Evolutionary conservation across 164 flowering plant species (phyloP).

Genomic region (Buxus sempervirens): DNA sequence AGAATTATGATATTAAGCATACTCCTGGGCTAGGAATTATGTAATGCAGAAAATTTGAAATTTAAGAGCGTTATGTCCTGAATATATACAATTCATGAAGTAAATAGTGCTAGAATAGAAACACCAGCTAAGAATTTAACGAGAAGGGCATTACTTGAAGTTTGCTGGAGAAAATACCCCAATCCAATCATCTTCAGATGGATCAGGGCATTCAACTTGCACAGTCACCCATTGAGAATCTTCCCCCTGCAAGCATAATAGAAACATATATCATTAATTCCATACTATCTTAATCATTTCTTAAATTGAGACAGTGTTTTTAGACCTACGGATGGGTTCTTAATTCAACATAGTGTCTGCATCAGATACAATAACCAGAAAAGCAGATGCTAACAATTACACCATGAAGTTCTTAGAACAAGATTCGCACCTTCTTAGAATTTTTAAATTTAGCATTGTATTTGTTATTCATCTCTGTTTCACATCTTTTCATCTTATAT

Average conservation of each 20-base stretch:
- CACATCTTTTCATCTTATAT: too few relatives aligned
- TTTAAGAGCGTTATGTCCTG: neutral
- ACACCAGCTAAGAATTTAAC: neutral
- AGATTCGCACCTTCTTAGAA: too few relatives aligned
- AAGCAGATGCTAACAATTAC: too few relatives aligned
- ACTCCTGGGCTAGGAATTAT: too few relatives aligned
- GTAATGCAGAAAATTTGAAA: neutral
- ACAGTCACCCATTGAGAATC: constrained; percentile 54
- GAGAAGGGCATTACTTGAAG: constrained; percentile 23
- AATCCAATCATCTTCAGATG: constrained; percentile 29
- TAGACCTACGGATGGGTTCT: too few relatives aligned
- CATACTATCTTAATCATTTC: neutral
- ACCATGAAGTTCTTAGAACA: too few relatives aligned
- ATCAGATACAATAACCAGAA: too few relatives aligned
- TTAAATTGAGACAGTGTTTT: neutral
- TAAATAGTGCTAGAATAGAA: neutral
- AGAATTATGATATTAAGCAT: too few relatives aligned
- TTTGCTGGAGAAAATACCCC: constrained; percentile 39
- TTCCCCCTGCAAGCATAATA: constrained; percentile 37
- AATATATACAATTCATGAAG: neutral
- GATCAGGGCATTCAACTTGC: constrained; percentile 18
- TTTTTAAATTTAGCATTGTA: too few relatives aligned
- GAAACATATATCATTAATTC: neutral
- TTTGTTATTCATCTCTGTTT: too few relatives aligned
- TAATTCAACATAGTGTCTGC: too few relatives aligned